These are phyloP conservation scores for Prunella vulgaris DNA, from an alignment of 257 asterid genomes.

Conservation along the genomic window DNA sequence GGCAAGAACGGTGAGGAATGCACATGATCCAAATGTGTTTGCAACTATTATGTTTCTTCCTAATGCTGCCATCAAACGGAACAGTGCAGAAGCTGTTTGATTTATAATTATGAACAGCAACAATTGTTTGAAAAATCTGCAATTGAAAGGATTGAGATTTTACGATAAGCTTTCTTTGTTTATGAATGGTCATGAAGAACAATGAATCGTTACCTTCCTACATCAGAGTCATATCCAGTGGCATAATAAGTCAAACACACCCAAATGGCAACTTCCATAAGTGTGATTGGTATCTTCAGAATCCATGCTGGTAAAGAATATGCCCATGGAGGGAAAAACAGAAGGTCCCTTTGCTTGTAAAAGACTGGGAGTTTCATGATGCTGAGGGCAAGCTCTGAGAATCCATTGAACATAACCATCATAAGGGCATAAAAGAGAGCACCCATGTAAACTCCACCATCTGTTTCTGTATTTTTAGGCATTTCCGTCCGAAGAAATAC, in stretches of 20 bases:
- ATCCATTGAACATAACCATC: constrained; percentile 63
- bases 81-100: constrained; percentile 59
- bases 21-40: constrained; percentile 58
- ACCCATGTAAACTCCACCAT: constrained; percentile 66
- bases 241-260: constrained; percentile 46
- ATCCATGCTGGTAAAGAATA: constrained; percentile 70
- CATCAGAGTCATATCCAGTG: constrained; percentile 57
- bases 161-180: not conserved
- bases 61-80: constrained; percentile 55
- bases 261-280: constrained; percentile 48
- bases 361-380: constrained; percentile 77
- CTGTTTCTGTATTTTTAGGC: constrained; percentile 41
- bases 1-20: constrained; percentile 44
- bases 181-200: not conserved
- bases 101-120: constrained; percentile 42
- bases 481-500: constrained; percentile 51
- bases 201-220: constrained; percentile 35
- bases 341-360: constrained; percentile 75
- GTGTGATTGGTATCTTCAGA: constrained; percentile 57
- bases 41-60: constrained; percentile 67
- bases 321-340: constrained; percentile 76
- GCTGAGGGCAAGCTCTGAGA: constrained; percentile 64
- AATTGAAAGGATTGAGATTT: constrained; percentile 13
- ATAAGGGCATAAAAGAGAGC: constrained; percentile 58
- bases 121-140: constrained; percentile 56